Conservation (phyloP, 768 basidiomycete species). For the Gymnopilus dilepis region DNA sequence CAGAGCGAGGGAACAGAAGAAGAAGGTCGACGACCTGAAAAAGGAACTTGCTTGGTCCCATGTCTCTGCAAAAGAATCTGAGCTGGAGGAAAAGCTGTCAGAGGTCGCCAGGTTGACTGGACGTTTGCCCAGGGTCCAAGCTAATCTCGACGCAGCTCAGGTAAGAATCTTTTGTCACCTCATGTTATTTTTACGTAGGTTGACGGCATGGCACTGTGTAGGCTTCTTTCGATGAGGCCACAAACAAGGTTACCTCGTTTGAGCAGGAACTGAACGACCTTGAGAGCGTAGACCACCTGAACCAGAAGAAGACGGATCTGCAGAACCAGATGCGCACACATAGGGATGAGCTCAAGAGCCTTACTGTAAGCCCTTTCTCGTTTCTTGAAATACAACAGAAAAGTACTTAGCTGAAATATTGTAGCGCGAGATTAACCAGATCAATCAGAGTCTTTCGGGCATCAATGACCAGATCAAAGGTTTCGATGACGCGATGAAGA, state of each 20-base stretch:
- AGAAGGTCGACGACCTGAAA: conserved; percentile 72
- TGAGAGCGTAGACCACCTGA: conserved; percentile 39
- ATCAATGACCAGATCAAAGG: conserved; percentile 40
- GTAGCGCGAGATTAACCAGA: conserved; percentile 48
- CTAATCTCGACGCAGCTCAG: conserved; percentile 37
- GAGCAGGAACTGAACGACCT: conserved; percentile 37
- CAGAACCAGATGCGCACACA: conserved; percentile 51
- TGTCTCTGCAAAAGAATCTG: conserved; percentile 72
- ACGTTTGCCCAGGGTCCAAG: conserved; percentile 45
- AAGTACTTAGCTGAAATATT: not conserved
- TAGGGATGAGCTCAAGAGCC: conserved; percentile 45
- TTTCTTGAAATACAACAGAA: not conserved
- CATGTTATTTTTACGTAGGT: too few relatives aligned
- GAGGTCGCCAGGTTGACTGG: conserved; percentile 40
- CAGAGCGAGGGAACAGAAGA: conserved; percentile 73
- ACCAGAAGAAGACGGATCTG: conserved; percentile 49
- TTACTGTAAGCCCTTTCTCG: conserved; percentile 44
- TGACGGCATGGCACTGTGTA: conserved; percentile 16
- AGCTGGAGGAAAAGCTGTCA: conserved; percentile 44
- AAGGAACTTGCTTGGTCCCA: conserved; percentile 90
- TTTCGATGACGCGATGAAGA: conserved; percentile 53
- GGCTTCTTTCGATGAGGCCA: conserved; percentile 37
- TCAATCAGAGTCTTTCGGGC: conserved; percentile 45
- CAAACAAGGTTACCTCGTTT: conserved; percentile 33
- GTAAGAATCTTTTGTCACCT: conserved; percentile 28